Conservation (phyloP, 148 eudicot genomes). For the Simmondsia chinensis region DNA sequence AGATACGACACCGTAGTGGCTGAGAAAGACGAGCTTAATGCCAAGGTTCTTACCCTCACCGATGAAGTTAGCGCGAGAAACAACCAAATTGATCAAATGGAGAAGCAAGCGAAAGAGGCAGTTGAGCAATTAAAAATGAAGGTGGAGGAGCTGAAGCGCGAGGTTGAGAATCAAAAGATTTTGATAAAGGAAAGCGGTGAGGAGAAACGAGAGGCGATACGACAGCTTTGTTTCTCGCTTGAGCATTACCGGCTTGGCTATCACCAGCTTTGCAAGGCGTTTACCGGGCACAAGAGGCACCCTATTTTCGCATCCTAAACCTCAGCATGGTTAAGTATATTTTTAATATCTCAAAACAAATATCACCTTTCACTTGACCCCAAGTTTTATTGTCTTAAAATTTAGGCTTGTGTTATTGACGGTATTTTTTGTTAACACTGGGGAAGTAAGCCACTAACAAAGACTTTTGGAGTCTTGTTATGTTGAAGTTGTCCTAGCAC, state of each 20-base stretch:
- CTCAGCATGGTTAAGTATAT: too few species aligned
- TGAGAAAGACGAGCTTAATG: slow-evolving; percentile 31
- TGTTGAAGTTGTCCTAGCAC: too few species aligned
- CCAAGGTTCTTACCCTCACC: too few species aligned
- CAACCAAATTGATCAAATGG: slow-evolving; percentile 28
- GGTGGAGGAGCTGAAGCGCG: slow-evolving; percentile 31
- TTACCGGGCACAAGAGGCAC: slow-evolving; percentile 30
- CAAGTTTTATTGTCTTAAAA: too few species aligned
- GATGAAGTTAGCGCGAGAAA: slow-evolving; percentile 31
- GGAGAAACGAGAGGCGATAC: slow-evolving; percentile 76
- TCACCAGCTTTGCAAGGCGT: slow-evolving; percentile 50
- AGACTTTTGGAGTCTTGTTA: too few species aligned
- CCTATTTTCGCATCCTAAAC: slow-evolving; percentile 18
- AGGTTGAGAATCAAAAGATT: slow-evolving; percentile 43
- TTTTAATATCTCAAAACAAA: too few species aligned
- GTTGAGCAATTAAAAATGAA: too few species aligned
- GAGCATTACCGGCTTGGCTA: slow-evolving; percentile 69
- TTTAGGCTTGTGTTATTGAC: too few species aligned
- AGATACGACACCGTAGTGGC: slow-evolving; percentile 27
- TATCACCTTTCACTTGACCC: too few species aligned
- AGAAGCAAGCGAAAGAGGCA: too few species aligned
- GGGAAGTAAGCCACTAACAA: too few species aligned
- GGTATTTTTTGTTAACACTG: too few species aligned
- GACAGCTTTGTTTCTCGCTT: slow-evolving; percentile 79
- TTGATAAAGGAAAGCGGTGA: slow-evolving; percentile 54